phyloP scores from a whole-genome alignment of 2,329 filamentous ascomycete species.

The Claviceps sp. region DNA sequence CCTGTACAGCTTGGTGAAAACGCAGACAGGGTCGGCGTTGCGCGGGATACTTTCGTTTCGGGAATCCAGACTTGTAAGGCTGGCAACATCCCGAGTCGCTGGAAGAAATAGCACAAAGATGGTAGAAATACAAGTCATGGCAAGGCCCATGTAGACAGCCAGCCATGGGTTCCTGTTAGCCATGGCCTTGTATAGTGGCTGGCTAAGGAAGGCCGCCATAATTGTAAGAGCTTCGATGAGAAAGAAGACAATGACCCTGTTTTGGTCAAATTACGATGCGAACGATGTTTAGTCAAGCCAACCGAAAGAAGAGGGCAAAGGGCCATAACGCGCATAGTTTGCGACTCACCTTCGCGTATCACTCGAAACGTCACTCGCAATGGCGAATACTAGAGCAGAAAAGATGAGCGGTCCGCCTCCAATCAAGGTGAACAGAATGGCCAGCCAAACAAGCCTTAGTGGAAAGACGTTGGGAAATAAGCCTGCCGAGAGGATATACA shows the following conservation, averaged over 20 bases:
- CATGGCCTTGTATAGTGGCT: background rate
- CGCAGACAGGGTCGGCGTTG: background rate
- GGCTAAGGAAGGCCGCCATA: background rate
- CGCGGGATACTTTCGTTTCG: background rate
- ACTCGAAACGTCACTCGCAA: constrained; percentile 3
- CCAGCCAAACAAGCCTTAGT: constrained; percentile 2
- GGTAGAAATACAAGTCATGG: background rate
- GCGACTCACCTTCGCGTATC: constrained; percentile 1
- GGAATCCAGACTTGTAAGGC: background rate
- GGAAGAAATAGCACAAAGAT: constrained; percentile 2
- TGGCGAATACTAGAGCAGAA: constrained; percentile 1
- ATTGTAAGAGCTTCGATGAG: background rate
- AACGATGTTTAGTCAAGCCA: too few species aligned
- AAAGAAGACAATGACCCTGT: background rate
- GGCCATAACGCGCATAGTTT: too few species aligned
- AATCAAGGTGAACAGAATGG: constrained; percentile 1
- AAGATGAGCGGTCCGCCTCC: constrained; percentile 3
- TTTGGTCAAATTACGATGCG: background rate
- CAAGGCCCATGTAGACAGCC: constrained; percentile 2
- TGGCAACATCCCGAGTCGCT: constrained; percentile 2
- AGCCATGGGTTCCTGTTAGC: background rate
- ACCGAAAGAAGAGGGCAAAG: too few species aligned
- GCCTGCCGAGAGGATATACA: background rate
- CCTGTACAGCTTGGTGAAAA: background rate
- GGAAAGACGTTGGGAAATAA: constrained; percentile 1